Percentiles rank a stretch among this genome's conserved stretches.
These are phyloP conservation scores for Prunus davidiana DNA, from an alignment of 306 rosid genomes.

Conservation along the genomic window DNA sequence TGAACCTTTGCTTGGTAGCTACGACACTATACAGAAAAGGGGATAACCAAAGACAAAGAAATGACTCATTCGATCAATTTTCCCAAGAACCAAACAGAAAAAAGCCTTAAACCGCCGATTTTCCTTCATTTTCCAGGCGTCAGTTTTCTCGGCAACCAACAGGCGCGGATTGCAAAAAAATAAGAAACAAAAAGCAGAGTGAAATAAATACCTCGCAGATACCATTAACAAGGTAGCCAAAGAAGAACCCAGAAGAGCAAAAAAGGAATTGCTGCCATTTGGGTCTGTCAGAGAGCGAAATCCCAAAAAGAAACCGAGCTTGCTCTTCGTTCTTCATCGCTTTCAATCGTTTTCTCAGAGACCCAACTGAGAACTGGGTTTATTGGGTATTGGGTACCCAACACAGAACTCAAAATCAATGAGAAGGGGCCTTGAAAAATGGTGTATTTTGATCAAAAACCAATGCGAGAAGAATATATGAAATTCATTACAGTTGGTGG, in stretches of 20 bases:
- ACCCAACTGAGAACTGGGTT: not conserved
- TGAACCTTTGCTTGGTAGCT: slow-evolving; percentile 7
- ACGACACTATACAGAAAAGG: not conserved
- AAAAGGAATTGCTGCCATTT: slow-evolving; percentile 88
- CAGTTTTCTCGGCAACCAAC: slow-evolving; percentile 17
- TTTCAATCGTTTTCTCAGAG: not conserved
- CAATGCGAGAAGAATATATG: slow-evolving; percentile 1
- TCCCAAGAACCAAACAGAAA: slow-evolving; percentile 21
- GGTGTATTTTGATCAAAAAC: not conserved
- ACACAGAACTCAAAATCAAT: slow-evolving; percentile 21
- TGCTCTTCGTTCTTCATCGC: slow-evolving; percentile 78
- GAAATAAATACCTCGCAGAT: slow-evolving; percentile 69
- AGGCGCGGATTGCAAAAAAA: not conserved
- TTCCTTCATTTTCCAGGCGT: not conserved
- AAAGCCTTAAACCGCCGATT: slow-evolving; percentile 2
- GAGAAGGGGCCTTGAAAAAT: not conserved
- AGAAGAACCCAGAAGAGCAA: slow-evolving; percentile 95
- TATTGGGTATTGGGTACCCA: not conserved
- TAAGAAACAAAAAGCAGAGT: not conserved
- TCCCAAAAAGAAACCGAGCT: slow-evolving; percentile 75
- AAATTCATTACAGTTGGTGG: not conserved
- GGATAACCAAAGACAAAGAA: not conserved
- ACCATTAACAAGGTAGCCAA: slow-evolving; percentile 92
- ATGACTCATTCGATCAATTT: not conserved
- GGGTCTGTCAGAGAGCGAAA: slow-evolving; percentile 83